phyloP scores from a whole-genome alignment of 495 filamentous ascomycete species.

The Tricharina praecox region DNA sequence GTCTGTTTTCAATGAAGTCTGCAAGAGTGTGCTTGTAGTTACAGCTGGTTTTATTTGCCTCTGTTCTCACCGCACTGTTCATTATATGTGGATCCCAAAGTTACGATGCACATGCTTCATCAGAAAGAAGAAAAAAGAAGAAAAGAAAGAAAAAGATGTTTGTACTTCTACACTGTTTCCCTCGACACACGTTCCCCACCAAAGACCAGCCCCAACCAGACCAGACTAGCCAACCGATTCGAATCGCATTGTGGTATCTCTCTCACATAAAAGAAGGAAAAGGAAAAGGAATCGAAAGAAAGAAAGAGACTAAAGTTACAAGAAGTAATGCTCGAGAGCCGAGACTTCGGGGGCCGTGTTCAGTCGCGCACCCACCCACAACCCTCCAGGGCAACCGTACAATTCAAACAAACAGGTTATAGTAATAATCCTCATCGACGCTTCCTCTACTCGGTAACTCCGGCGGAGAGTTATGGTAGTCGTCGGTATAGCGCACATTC shows the following conservation, averaged over 20 bases:
- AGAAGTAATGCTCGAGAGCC: not conserved
- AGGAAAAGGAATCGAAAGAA: not conserved
- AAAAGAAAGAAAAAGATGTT: no score
- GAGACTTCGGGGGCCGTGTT: not conserved
- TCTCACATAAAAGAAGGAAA: not conserved
- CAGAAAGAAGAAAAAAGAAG: no score
- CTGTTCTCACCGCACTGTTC: no score
- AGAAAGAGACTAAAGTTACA: not conserved
- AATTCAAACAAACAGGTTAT: slow-evolving; percentile 36
- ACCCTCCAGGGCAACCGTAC: not conserved
- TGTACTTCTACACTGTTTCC: no score
- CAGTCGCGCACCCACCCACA: not conserved
- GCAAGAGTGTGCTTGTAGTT: no score
- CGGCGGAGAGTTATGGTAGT: slow-evolving; percentile 37
- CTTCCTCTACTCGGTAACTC: slow-evolving; percentile 44
- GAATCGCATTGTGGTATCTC: not conserved
- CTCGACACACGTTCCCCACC: no score
- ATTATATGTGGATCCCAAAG: no score
- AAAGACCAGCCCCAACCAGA: no score
- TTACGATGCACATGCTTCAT: no score
- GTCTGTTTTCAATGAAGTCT: no score
- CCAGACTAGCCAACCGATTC: no score
- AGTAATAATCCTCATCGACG: slow-evolving; percentile 53
- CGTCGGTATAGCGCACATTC: slow-evolving; percentile 77
- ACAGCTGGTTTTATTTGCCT: no score